Evolutionary conservation across 306 rosid genomes (phyloP), one percentile per base, ranked within the genome.

Genomic region (Vachellia collinsii): DNA sequence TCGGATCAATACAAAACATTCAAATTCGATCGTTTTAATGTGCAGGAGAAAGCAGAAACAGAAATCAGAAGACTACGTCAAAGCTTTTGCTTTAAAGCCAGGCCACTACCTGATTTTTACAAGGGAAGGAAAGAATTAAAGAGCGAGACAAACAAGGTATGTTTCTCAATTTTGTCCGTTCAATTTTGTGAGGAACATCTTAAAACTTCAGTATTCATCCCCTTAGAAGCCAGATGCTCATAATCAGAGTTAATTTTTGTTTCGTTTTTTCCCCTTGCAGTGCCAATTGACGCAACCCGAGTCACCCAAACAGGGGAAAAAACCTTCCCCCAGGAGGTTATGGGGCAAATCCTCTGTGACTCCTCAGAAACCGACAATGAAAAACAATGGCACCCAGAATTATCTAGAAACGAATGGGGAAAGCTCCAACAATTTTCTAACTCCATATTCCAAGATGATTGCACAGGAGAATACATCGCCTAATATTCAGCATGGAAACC

Each of bases 61-160:
- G 98, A 91, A 84, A 86, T 88, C 29, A 88, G 88, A 76, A 95
- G 90, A 86, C 86, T 88, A 43, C 87, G 93, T 13, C 92, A 92
- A 85, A 89, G 84, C 88, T 82, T 92, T 82, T 95, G 97, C 92
- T 95, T 91, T 88, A 92, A 91, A 89, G 99, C 99, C 41, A 89
- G 96, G 86, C 99, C 99, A 44, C 83, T 95, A 48, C 98, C 99
- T 34, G 88, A 86, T n/a, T 95, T 95, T 80, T 95, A 95, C 38
- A 88, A 84, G 79, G 93, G 90, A 86, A 86, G 92, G 79, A 90
- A 89, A 90, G 71, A 82, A 48, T 86, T 85, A 47, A 77, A 29
- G 70, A 79, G 79, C 36, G 94, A 89, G 79, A 82, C 83, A 51
- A 84, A 73, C 51, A 79, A 79, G 96, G 94, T 86, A 46, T 44